Conservation (phyloP, 1,284 basidiomycete genomes). For the Ganoderma multipileum region DNA sequence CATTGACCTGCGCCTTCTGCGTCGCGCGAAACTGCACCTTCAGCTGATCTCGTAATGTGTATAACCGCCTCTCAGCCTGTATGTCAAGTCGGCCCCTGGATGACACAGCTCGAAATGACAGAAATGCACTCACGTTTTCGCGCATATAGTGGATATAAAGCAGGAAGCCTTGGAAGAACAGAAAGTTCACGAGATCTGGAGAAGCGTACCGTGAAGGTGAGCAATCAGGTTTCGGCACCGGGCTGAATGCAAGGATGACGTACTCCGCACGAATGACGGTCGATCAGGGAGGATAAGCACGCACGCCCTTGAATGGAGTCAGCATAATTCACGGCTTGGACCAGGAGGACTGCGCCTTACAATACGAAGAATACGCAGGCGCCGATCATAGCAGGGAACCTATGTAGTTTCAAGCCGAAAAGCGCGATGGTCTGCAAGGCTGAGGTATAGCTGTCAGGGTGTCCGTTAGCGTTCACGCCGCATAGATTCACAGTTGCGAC, state of each 20-base stretch:
- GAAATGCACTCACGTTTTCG: constrained; percentile 46
- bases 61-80: constrained; percentile 65
- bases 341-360: constrained; percentile 45
- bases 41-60: constrained; percentile 71
- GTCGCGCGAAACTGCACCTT: constrained; percentile 82
- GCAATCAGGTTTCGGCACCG: neutral
- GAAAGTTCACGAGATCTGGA: constrained; percentile 68
- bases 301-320: constrained; percentile 48
- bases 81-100: neutral
- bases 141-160: constrained; percentile 64
- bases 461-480: neutral
- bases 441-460: constrained; percentile 49
- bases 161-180: constrained; percentile 66
- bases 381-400: constrained; percentile 70
- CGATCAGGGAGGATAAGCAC: constrained; percentile 61
- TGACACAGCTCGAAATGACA: neutral
- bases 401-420: constrained; percentile 76
- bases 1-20: constrained; percentile 86
- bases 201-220: neutral
- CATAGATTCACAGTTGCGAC: neutral
- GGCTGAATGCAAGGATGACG: neutral
- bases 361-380: constrained; percentile 64
- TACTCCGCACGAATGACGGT: constrained; percentile 61
- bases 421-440: constrained; percentile 80
- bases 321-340: neutral